A percentile compares a stretch with the other conserved stretches of the same genome.
Conservation (phyloP, 768 basidiomycete genomes). For the Dentipellis fragilis region DNA sequence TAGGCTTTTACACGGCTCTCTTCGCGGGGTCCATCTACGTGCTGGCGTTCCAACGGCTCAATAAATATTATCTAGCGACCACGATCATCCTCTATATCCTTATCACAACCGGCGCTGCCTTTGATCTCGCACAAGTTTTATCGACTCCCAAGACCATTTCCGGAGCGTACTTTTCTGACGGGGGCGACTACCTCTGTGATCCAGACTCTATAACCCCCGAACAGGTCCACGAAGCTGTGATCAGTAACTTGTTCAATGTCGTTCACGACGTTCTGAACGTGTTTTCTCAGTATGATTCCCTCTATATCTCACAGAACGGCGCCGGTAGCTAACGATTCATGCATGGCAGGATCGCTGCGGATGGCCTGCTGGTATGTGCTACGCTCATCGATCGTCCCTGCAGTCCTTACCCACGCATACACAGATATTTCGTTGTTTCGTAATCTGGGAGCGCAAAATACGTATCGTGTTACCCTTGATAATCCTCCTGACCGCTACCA, state of each 20-base stretch:
- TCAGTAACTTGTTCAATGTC: not conserved
- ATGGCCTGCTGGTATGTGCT: not conserved
- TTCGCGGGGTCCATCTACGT: not conserved
- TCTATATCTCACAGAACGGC: not conserved
- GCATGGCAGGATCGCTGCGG: not conserved
- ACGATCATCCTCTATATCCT: not conserved
- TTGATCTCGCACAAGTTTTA: not conserved
- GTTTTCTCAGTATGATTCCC: not conserved
- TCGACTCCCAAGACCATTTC: not conserved
- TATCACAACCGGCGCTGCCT: not conserved
- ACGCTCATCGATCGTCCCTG: not conserved
- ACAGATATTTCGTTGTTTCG: not conserved
- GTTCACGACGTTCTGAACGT: not conserved
- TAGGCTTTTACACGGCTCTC: not conserved
- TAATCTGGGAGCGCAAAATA: not conserved
- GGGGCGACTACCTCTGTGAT: not conserved
- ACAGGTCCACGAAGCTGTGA: not conserved
- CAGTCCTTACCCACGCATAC: not conserved
- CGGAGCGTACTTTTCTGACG: not conserved
- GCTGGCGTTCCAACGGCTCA: not conserved
- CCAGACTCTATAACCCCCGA: not conserved
- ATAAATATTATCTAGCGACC: not conserved
- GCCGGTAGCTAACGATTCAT: not conserved
- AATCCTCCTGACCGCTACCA: not conserved
- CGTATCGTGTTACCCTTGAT: not conserved